A percentile compares a stretch with the other conserved stretches of the same genome.
Conservation (phyloP, 163 green algal genomes). For the Scenedesmus sp. region DNA sequence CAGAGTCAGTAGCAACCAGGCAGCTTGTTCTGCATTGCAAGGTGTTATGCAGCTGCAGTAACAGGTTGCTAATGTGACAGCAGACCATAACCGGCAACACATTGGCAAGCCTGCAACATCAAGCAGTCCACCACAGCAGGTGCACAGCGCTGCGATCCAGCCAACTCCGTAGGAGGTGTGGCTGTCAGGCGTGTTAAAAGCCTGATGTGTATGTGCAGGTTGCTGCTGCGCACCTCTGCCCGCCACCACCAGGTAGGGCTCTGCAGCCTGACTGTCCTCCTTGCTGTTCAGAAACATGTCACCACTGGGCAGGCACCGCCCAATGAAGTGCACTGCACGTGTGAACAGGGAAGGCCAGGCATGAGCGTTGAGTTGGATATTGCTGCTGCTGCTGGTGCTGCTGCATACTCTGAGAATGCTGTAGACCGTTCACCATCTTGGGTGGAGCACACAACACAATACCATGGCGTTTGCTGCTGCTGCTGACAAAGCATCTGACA, state of each 20-base stretch:
- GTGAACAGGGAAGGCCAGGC: background rate
- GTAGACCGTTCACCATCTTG: too few species aligned
- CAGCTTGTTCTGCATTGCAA: background rate
- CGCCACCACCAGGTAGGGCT: slow-evolving; percentile 75
- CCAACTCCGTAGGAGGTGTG: too few species aligned
- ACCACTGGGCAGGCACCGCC: slow-evolving; percentile 61
- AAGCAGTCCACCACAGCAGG: too few species aligned
- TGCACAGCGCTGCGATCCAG: too few species aligned
- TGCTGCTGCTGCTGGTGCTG: background rate
- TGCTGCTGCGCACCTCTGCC: slow-evolving; percentile 71
- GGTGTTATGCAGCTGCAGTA: background rate
- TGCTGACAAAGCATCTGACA: background rate
- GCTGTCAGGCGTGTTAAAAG: background rate
- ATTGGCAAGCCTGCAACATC: too few species aligned
- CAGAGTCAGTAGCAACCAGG: background rate
- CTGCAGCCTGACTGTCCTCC: slow-evolving; percentile 61
- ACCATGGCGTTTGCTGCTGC: too few species aligned
- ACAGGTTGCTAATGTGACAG: too few species aligned
- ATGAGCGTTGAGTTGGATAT: background rate
- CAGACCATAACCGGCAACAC: too few species aligned
- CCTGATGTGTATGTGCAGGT: background rate
- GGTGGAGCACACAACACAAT: too few species aligned
- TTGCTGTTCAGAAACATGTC: slow-evolving; percentile 82
- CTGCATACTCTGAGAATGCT: too few species aligned
- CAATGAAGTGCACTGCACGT: slow-evolving; percentile 83